Evolutionary conservation across 1,139 yeast species (phyloP).

Genomic region (Magnusiomyces ingens): DNA sequence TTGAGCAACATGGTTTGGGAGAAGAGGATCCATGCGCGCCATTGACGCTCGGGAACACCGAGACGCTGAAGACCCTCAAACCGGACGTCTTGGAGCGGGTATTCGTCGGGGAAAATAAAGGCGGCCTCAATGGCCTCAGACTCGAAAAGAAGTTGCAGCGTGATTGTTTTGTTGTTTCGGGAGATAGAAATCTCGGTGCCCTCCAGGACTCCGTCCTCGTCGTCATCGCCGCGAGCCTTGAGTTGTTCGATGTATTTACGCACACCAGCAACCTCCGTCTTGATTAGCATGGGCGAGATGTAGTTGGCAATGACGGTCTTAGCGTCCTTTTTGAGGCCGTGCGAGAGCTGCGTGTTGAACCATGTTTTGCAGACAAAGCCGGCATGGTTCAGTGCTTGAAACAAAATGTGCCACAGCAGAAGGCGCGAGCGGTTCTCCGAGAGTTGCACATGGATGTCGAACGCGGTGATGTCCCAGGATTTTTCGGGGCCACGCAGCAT

Average conservation of each 20-base stretch:
- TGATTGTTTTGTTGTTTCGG: constrained; percentile 58
- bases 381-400: constrained; percentile 47
- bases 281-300: constrained; percentile 60
- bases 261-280: constrained; percentile 52
- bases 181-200: constrained; percentile 60
- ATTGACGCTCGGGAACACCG: constrained; percentile 87
- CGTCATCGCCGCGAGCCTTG: constrained; percentile 23
- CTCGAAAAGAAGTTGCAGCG: constrained; percentile 70
- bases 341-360: constrained; percentile 40
- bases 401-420: constrained; percentile 43
- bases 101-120: constrained; percentile 61
- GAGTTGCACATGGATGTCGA: constrained; percentile 9
- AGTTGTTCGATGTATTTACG: constrained; percentile 23
- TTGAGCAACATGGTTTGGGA: constrained; percentile 56
- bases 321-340: constrained; percentile 48
- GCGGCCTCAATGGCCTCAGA: constrained; percentile 82
- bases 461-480: constrained; percentile 27
- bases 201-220: constrained; percentile 34
- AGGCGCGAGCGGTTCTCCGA: not conserved
- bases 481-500: constrained; percentile 14
- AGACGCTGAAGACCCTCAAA: constrained; percentile 75
- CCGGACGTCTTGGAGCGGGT: constrained; percentile 64
- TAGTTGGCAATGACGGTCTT: constrained; percentile 56
- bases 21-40: constrained; percentile 94
- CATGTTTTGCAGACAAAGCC: constrained; percentile 68